Conservation (phyloP, 108 stramenopile genomes). For the Skeletonema marinoi region DNA sequence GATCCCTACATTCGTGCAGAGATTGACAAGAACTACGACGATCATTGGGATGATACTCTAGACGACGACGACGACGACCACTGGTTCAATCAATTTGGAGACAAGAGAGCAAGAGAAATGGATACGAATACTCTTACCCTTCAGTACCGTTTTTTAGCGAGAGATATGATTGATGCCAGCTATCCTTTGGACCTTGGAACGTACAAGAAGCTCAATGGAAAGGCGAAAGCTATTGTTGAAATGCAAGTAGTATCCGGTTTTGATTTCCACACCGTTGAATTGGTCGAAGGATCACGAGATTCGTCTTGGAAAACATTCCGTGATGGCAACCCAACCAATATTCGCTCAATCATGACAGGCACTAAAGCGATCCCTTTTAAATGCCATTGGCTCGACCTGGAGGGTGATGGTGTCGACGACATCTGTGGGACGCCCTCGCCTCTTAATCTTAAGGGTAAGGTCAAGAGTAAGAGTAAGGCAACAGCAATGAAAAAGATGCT, state of each 20-base stretch:
- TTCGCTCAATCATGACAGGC: slow-evolving; percentile 31
- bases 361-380: slow-evolving; percentile 21
- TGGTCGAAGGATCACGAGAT: slow-evolving; percentile 2
- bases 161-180: slow-evolving; percentile 20
- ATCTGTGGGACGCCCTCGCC: too few relatives aligned
- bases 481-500: too few relatives aligned
- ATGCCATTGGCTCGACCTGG: slow-evolving; percentile 29
- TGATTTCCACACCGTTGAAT: background rate
- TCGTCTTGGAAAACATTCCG: slow-evolving; percentile 21
- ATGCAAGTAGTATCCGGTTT: background rate
- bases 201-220: slow-evolving; percentile 29
- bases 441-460: too few relatives aligned
- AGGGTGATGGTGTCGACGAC: background rate
- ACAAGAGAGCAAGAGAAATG: background rate
- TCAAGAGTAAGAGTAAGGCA: too few relatives aligned
- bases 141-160: slow-evolving; percentile 22
- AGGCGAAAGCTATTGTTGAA: slow-evolving; percentile 23
- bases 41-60: background rate
- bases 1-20: slow-evolving; percentile 13
- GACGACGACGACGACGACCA: slow-evolving; percentile 4
- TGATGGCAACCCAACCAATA: slow-evolving; percentile 8
- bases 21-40: slow-evolving; percentile 34
- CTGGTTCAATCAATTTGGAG: slow-evolving; percentile 12
- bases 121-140: background rate
- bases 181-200: slow-evolving; percentile 49